phyloP scores from a whole-genome alignment of 345 rosid species.

The Gossypium mustelinum region DNA sequence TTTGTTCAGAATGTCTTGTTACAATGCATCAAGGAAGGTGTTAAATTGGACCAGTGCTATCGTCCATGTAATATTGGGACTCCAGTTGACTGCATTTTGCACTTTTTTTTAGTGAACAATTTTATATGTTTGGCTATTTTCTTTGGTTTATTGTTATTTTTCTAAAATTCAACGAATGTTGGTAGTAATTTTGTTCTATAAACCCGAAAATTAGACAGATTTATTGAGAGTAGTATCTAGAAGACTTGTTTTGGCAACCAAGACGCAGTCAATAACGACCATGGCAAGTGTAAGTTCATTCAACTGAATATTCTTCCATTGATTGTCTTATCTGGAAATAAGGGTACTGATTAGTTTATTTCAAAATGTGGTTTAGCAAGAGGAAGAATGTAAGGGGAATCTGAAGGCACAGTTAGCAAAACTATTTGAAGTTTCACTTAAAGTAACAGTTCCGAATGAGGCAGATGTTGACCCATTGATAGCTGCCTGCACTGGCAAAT shows the following conservation, averaged over 20 bases:
- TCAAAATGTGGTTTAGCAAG: slow-evolving; percentile 28
- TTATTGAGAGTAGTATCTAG: slow-evolving; percentile 47
- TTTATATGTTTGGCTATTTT: not conserved
- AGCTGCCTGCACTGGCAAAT: slow-evolving; percentile 59
- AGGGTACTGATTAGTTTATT: not conserved
- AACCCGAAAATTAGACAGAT: slow-evolving; percentile 63
- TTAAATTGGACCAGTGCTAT: not conserved
- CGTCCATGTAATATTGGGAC: slow-evolving; percentile 13
- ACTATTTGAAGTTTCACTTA: slow-evolving; percentile 58
- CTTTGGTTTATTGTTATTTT: not conserved
- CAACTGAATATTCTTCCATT: not conserved
- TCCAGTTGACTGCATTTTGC: not conserved
- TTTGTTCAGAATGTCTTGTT: slow-evolving; percentile 14
- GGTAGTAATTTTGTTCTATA: slow-evolving; percentile 25
- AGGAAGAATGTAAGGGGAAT: slow-evolving; percentile 52
- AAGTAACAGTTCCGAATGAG: slow-evolving; percentile 54
- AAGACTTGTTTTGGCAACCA: slow-evolving; percentile 33
- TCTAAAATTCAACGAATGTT: not conserved
- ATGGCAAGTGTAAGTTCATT: slow-evolving; percentile 61
- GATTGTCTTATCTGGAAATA: not conserved
- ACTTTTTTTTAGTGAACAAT: not conserved
- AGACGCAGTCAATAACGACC: slow-evolving; percentile 33
- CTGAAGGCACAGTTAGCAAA: slow-evolving; percentile 55
- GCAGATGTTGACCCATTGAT: slow-evolving; percentile 60
- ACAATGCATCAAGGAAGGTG: slow-evolving; percentile 13